Evolutionary conservation across 2,329 filamentous ascomycete genomes (phyloP).

Genomic region (Knufia petricola): DNA sequence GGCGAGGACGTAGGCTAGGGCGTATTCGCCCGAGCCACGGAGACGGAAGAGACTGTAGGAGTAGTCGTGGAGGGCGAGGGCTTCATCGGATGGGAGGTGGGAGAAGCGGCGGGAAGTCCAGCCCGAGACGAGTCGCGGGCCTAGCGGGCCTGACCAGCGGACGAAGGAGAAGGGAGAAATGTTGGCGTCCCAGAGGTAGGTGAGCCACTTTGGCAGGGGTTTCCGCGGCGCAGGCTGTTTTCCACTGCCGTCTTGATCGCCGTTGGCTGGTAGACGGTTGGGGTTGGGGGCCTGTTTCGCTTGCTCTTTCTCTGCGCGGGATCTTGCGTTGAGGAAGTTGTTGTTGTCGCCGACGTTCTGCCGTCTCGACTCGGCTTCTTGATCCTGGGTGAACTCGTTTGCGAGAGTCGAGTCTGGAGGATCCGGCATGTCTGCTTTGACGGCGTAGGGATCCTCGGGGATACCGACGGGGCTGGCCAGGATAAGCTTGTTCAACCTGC

Average conservation of each 20-base stretch:
- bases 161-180: slow-evolving; percentile 89
- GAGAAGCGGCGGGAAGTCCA: slow-evolving; percentile 93
- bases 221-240: slow-evolving; percentile 42
- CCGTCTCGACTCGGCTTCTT: slow-evolving; percentile 39
- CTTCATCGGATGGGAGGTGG: slow-evolving; percentile 70
- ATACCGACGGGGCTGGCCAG: slow-evolving; percentile 90
- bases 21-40: slow-evolving; percentile 87
- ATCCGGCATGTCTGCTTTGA: slow-evolving; percentile 70
- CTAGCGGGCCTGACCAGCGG: slow-evolving; percentile 77
- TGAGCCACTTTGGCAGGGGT: slow-evolving; percentile 73
- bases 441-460: slow-evolving; percentile 85
- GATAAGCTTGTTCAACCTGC: slow-evolving; percentile 88
- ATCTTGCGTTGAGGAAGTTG: slow-evolving; percentile 44
- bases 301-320: slow-evolving; percentile 29
- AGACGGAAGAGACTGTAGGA: slow-evolving; percentile 90
- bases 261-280: slow-evolving; percentile 20
- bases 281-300: slow-evolving; percentile 16
- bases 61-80: slow-evolving; percentile 81
- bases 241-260: slow-evolving; percentile 11
- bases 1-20: slow-evolving; percentile 80
- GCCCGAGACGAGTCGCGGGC: slow-evolving; percentile 82
- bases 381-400: slow-evolving; percentile 72
- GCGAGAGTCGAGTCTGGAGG: slow-evolving; percentile 61
- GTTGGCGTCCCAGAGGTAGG: slow-evolving; percentile 94
- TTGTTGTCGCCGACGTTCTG: slow-evolving; percentile 38